Conservation (phyloP, 768 basidiomycete species). For the Amanita exitialis region DNA sequence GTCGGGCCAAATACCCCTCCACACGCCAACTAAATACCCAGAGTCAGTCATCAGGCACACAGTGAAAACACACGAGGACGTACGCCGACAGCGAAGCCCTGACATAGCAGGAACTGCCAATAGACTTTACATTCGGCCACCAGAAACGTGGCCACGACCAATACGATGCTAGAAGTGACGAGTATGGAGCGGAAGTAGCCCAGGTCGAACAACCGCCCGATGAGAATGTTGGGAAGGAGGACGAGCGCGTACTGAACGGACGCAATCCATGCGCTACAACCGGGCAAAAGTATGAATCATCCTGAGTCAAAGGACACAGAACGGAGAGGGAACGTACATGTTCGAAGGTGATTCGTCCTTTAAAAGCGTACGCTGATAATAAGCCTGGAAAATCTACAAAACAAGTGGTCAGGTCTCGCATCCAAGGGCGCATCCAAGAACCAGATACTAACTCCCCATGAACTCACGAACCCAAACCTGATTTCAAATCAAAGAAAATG, state of each 20-base stretch:
- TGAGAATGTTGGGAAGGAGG: conserved; percentile 51
- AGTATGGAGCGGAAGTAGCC: conserved; percentile 52
- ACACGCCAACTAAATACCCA: conserved; percentile 22
- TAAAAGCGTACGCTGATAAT: conserved; percentile 51
- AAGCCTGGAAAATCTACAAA: conserved; percentile 58
- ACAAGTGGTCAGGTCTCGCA: not conserved
- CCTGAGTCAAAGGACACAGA: not conserved
- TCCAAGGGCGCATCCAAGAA: not conserved
- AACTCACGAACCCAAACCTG: conserved; percentile 62
- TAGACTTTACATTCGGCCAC: conserved; percentile 60
- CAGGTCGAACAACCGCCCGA: conserved; percentile 65
- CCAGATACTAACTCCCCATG: conserved; percentile 53
- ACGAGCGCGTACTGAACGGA: conserved; percentile 64
- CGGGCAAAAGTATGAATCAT: too few relatives aligned
- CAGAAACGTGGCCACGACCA: conserved; percentile 51
- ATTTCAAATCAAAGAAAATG: not conserved
- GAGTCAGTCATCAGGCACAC: not conserved
- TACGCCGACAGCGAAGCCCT: conserved; percentile 60
- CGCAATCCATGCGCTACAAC: conserved; percentile 65
- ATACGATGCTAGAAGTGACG: conserved; percentile 32
- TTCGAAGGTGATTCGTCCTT: conserved; percentile 40
- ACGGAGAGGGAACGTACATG: conserved; percentile 35
- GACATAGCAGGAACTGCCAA: conserved; percentile 74
- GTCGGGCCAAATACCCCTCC: conserved; percentile 59
- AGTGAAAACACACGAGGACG: conserved; percentile 13